phyloP scores from a whole-genome alignment of 2,329 filamentous ascomycete species.

The Apiospora pterosperma region DNA sequence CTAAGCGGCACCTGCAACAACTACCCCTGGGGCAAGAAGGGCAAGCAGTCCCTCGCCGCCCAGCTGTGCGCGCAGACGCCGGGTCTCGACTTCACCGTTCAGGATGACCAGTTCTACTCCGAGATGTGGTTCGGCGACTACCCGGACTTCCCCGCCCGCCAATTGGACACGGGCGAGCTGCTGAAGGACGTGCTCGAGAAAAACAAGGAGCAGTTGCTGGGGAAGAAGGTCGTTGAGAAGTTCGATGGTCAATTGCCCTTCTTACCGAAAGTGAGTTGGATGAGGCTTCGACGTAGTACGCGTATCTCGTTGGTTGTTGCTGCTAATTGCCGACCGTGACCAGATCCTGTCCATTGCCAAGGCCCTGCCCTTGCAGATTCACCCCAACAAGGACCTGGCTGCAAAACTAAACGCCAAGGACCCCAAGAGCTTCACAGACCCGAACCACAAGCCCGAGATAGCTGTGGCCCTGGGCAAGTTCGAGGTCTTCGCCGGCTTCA shows the following conservation, averaged over 20 bases:
- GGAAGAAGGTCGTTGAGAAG: constrained; percentile 56
- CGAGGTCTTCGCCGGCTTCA: constrained; percentile 75
- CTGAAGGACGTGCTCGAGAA: constrained; percentile 62
- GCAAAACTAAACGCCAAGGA: constrained; percentile 60
- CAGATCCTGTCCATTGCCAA: constrained; percentile 73
- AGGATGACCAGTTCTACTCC: constrained; percentile 60
- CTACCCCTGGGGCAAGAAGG: constrained; percentile 70
- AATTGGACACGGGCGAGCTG: constrained; percentile 58
- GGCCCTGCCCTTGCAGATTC: constrained; percentile 71
- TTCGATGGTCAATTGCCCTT: constrained; percentile 67
- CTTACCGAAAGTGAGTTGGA: too few species aligned
- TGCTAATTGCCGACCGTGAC: too few species aligned
- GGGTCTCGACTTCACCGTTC: constrained; percentile 58
- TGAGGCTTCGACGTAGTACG: too few species aligned
- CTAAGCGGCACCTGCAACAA: constrained; percentile 49
- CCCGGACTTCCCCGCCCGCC: constrained; percentile 63
- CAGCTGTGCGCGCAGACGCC: constrained; percentile 63
- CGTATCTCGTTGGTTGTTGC: too few species aligned
- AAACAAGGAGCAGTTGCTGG: constrained; percentile 60
- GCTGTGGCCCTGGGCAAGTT: constrained; percentile 69
- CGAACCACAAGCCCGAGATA: constrained; percentile 80
- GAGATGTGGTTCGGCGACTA: constrained; percentile 79
- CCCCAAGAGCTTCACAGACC: constrained; percentile 64
- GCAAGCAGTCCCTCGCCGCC: constrained; percentile 62
- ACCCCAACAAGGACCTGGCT: constrained; percentile 68